Conservation (phyloP, 352 stramenopile species). For the Bremia lactucae region DNA sequence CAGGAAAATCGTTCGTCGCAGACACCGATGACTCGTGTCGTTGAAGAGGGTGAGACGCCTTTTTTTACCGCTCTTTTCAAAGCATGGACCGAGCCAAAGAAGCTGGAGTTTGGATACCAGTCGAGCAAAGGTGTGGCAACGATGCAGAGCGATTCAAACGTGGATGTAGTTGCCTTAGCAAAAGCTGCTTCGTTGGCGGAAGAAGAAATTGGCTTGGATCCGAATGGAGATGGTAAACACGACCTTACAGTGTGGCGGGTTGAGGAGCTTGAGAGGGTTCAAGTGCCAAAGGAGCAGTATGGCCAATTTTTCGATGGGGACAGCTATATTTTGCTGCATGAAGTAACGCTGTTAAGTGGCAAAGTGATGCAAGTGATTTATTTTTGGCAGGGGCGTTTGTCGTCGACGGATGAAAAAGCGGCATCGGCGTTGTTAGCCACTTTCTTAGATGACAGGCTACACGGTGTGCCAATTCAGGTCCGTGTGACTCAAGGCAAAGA, state of each 20-base stretch:
- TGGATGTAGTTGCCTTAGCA: conserved; percentile 55
- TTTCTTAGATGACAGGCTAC: conserved; percentile 78
- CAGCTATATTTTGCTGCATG: conserved; percentile 92
- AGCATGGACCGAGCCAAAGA: conserved; percentile 57
- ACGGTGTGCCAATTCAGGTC: conserved; percentile 76
- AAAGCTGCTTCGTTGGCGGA: conserved; percentile 31
- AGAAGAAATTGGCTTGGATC: conserved; percentile 64
- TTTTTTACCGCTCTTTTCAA: conserved; percentile 84
- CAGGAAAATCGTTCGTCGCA: conserved; percentile 37
- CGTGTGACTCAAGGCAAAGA: conserved; percentile 83
- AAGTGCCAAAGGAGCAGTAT: conserved; percentile 63
- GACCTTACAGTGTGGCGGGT: conserved; percentile 86
- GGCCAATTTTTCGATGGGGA: conserved; percentile 92
- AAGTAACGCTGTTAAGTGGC: conserved; percentile 44
- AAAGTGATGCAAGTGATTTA: conserved; percentile 84
- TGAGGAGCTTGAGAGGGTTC: conserved; percentile 84
- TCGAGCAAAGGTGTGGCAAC: conserved; percentile 31
- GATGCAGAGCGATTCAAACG: conserved; percentile 32
- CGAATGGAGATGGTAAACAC: conserved; percentile 58
- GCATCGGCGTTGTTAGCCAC: conserved; percentile 49
- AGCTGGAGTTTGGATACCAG: conserved; percentile 57
- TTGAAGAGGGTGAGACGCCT: conserved; percentile 71
- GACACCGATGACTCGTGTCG: conserved; percentile 76
- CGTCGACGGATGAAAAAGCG: conserved; percentile 83
- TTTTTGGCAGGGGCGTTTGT: conserved; percentile 87